phyloP scores from a whole-genome alignment of 139 green algal genomes.

The Parachlorella kessleri region DNA sequence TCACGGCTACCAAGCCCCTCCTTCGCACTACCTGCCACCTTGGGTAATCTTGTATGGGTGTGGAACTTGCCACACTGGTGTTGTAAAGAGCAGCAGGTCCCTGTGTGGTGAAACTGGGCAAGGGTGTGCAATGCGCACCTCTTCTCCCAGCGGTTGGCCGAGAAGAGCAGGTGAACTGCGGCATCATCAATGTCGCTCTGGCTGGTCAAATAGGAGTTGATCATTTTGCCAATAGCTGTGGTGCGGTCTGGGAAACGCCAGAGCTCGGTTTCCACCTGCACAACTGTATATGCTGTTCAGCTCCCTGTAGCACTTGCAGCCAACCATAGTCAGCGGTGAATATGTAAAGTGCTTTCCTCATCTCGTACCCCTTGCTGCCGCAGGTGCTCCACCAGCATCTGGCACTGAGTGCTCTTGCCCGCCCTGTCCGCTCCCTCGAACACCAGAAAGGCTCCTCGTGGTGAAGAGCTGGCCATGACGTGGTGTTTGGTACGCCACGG shows the following conservation, averaged over 20 bases:
- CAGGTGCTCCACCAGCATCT: slow-evolving; percentile 76
- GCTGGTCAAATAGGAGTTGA: slow-evolving; percentile 86
- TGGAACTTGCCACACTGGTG: no score
- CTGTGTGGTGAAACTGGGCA: no score
- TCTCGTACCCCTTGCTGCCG: slow-evolving; percentile 45
- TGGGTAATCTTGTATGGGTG: no score
- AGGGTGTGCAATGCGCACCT: slow-evolving; percentile 40
- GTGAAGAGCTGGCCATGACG: no score
- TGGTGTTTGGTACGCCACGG: no score
- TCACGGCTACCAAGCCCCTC: neutral
- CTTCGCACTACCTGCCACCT: no score
- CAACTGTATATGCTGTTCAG: no score
- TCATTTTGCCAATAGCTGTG: slow-evolving; percentile 83
- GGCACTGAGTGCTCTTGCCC: slow-evolving; percentile 95
- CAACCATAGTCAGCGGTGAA: no score
- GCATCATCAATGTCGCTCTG: slow-evolving; percentile 73
- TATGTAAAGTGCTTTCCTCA: no score
- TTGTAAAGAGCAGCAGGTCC: no score
- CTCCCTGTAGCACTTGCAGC: no score
- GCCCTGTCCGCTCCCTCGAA: slow-evolving; percentile 94
- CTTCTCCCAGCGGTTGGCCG: slow-evolving; percentile 95
- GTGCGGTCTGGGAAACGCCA: slow-evolving; percentile 94
- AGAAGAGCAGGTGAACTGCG: slow-evolving; percentile 92
- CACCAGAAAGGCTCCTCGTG: slow-evolving; percentile 91
- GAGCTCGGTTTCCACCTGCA: slow-evolving; percentile 54